phyloP scores from a whole-genome alignment of 83 land plant species.

The Diphasiastrum complanatum region DNA sequence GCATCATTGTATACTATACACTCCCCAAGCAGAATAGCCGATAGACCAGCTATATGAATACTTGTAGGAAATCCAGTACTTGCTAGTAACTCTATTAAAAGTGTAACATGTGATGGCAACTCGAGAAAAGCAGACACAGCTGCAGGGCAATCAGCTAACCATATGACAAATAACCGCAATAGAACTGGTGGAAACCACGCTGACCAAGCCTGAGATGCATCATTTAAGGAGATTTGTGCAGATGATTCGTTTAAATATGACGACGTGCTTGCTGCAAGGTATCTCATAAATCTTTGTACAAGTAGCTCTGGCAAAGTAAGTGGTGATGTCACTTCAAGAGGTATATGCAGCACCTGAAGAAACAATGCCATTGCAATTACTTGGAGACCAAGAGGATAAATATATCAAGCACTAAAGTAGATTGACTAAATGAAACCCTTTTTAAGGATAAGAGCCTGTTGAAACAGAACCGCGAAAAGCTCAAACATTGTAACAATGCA shows the following conservation, averaged over 20 bases:
- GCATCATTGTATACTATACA: slow-evolving; percentile 75
- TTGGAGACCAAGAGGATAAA: background rate
- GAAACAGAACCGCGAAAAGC: too few relatives aligned
- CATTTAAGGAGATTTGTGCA: slow-evolving; percentile 15
- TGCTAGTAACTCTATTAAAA: slow-evolving; percentile 66
- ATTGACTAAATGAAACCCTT: too few relatives aligned
- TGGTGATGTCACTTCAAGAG: slow-evolving; percentile 58
- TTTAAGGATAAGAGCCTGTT: too few relatives aligned
- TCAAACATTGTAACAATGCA: too few relatives aligned
- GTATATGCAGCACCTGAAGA: slow-evolving; percentile 55
- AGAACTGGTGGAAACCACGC: slow-evolving; percentile 62
- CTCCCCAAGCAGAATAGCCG: slow-evolving; percentile 80
- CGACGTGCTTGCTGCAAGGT: slow-evolving; percentile 68
- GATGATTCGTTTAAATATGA: slow-evolving; percentile 25
- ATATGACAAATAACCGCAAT: slow-evolving; percentile 64
- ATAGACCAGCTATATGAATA: slow-evolving; percentile 62
- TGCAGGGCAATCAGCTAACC: slow-evolving; percentile 81
- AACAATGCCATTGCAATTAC: background rate
- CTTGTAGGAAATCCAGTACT: slow-evolving; percentile 41
- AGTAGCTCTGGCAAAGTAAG: slow-evolving; percentile 66
- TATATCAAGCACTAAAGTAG: background rate
- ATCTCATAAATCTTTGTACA: slow-evolving; percentile 67
- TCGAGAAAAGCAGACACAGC: slow-evolving; percentile 74
- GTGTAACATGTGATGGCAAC: slow-evolving; percentile 73
- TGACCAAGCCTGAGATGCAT: slow-evolving; percentile 12